phyloP scores from a whole-genome alignment of 2,329 filamentous ascomycete genomes.

The Alternaria alternata region DNA sequence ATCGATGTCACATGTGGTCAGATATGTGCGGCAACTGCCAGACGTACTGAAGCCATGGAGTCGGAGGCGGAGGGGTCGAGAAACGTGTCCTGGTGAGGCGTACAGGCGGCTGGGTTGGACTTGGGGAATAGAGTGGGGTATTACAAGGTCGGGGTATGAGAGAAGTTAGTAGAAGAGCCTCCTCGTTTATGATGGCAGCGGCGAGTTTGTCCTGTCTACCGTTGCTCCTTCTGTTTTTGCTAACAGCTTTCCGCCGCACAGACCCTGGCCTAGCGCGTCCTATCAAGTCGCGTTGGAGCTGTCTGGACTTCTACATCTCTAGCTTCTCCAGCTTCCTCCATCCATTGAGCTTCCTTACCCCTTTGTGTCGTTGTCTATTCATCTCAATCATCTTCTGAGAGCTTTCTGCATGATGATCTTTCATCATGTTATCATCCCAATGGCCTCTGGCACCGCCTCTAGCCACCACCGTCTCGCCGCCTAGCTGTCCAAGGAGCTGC shows the following conservation, averaged over 20 bases:
- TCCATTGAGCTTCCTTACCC: neutral
- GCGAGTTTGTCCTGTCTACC: conserved; percentile 26
- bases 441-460: neutral
- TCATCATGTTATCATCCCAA: neutral
- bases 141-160: conserved; percentile 14
- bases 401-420: neutral
- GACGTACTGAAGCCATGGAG: conserved; percentile 48
- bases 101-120: conserved; percentile 16
- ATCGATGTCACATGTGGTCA: conserved; percentile 17
- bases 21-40: conserved; percentile 9
- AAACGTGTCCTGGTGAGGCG: conserved; percentile 31
- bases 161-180: conserved; percentile 29
- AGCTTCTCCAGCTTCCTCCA: conserved; percentile 1
- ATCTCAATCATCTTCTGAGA: neutral
- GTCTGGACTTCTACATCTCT: conserved; percentile 17
- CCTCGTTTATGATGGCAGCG: conserved; percentile 39
- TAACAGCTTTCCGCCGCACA: conserved; percentile 33
- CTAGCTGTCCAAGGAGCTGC: neutral
- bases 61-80: conserved; percentile 33
- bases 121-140: conserved; percentile 15
- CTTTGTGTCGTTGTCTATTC: neutral
- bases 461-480: neutral
- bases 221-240: conserved; percentile 43
- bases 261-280: conserved; percentile 30
- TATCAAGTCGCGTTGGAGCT: conserved; percentile 26